Percentiles rank a stretch among this genome's conserved stretches.
Conservation (phyloP, 2,329 filamentous ascomycete species). For the Trematosphaeria pertusa region DNA sequence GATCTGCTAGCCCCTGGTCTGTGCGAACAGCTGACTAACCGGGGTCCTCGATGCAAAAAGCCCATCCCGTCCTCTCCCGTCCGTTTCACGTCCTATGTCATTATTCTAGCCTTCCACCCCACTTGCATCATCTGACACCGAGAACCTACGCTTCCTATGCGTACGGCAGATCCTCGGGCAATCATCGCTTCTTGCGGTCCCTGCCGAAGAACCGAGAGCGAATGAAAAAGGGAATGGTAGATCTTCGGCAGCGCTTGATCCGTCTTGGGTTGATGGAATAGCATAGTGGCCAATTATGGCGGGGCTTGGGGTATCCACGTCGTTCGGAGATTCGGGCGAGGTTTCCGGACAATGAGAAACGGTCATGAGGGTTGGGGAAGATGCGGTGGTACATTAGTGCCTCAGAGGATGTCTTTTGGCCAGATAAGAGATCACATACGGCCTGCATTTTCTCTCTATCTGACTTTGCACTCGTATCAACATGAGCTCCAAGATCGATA, state of each 20-base stretch:
- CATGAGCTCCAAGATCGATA: constrained; percentile 36
- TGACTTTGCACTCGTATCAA: too few species aligned
- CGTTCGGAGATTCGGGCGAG: not conserved
- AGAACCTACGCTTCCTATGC: constrained; percentile 1
- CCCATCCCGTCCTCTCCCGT: too few species aligned
- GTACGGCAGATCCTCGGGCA: constrained; percentile 12
- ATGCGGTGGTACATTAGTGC: too few species aligned
- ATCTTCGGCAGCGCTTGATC: not conserved
- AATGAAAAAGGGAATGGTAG: not conserved
- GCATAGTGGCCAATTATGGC: not conserved
- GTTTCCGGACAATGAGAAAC: not conserved
- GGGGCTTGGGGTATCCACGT: too few species aligned
- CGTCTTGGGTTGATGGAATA: too few species aligned
- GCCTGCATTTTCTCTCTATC: too few species aligned
- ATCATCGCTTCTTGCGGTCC: constrained; percentile 4
- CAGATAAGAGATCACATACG: too few species aligned
- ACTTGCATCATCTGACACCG: not conserved
- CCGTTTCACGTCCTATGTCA: not conserved
- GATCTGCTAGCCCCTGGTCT: too few species aligned
- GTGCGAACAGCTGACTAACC: constrained; percentile 1
- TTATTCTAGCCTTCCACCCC: not conserved
- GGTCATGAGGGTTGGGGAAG: too few species aligned
- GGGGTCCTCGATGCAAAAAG: too few species aligned
- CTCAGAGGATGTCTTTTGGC: too few species aligned
- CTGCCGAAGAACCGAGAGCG: not conserved